These are phyloP conservation scores for Suillus plorans DNA, from an alignment of 768 basidiomycete species.

Conservation along the genomic window DNA sequence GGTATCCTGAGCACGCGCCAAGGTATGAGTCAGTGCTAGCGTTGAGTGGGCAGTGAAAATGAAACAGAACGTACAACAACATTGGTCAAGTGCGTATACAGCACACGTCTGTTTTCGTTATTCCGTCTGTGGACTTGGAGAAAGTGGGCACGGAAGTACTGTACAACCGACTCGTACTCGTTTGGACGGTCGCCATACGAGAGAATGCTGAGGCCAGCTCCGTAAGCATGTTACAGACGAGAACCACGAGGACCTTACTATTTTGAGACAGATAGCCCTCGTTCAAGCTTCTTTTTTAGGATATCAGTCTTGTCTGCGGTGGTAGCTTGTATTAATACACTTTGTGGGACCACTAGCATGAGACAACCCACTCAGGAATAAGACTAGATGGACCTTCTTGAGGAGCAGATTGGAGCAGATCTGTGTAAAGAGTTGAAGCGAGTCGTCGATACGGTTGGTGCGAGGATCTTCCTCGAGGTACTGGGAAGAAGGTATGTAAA, in stretches of 20 bases:
- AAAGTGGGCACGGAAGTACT: constrained; percentile 89
- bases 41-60: background rate
- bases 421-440: constrained; percentile 82
- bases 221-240: constrained; percentile 14
- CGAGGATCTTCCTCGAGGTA: constrained; percentile 86
- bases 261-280: constrained; percentile 70
- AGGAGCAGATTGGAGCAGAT: constrained; percentile 81
- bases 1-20: constrained; percentile 54
- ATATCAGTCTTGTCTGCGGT: constrained; percentile 75
- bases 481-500: constrained; percentile 35
- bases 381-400: constrained; percentile 62
- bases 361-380: constrained; percentile 53
- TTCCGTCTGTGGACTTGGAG: constrained; percentile 76
- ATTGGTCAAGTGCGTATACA: constrained; percentile 81
- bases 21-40: constrained; percentile 6
- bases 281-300: constrained; percentile 66
- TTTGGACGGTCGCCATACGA: constrained; percentile 82
- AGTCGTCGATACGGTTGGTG: constrained; percentile 85
- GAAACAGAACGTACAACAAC: constrained; percentile 56
- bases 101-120: constrained; percentile 75
- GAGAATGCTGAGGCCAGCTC: constrained; percentile 53
- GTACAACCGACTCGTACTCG: constrained; percentile 76
- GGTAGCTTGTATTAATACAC: background rate
- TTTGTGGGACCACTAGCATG: background rate
- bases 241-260: constrained; percentile 47